Conservation (phyloP, 495 filamentous ascomycete species). For the Podospora appendiculata region DNA sequence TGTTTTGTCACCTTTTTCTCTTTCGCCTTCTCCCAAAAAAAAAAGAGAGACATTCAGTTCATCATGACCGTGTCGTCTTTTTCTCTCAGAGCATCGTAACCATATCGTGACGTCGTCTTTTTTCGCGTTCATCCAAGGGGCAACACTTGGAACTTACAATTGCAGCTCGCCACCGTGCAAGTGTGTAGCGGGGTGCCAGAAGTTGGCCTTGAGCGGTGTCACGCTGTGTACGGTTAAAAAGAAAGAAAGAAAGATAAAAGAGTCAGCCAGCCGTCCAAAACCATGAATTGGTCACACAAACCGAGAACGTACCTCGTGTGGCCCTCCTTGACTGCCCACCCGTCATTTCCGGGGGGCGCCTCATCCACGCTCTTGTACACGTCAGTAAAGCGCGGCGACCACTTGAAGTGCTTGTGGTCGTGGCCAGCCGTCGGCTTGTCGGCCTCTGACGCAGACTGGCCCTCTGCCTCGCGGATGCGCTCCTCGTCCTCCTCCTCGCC, state of each 20-base stretch:
- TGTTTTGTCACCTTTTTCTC: not conserved
- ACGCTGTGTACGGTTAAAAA: conserved; percentile 48
- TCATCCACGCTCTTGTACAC: conserved; percentile 78
- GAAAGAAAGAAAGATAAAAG: not conserved
- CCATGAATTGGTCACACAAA: not conserved
- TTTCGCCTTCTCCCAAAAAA: not conserved
- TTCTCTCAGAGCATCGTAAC: no score
- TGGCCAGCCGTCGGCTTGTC: conserved; percentile 25
- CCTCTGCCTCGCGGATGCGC: conserved; percentile 54
- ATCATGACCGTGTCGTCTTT: no score
- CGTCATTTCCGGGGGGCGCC: conserved; percentile 78
- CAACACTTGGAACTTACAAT: conserved; percentile 59
- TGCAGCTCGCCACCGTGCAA: conserved; percentile 66
- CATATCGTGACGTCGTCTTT: no score
- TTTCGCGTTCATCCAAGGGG: not conserved
- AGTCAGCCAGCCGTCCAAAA: not conserved
- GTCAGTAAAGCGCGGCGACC: conserved; percentile 81
- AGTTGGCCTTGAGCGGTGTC: conserved; percentile 86
- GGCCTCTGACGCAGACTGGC: conserved; percentile 18
- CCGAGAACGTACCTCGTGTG: conserved; percentile 65
- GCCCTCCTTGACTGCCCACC: conserved; percentile 84
- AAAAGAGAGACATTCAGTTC: not conserved
- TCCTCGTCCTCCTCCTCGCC: conserved; percentile 58
- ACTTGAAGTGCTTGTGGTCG: conserved; percentile 84
- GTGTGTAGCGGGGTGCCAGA: conserved; percentile 65